Base-by-base conservation (phyloP, 2,329 filamentous ascomycete species). In the Venturia pyrina region DNA sequence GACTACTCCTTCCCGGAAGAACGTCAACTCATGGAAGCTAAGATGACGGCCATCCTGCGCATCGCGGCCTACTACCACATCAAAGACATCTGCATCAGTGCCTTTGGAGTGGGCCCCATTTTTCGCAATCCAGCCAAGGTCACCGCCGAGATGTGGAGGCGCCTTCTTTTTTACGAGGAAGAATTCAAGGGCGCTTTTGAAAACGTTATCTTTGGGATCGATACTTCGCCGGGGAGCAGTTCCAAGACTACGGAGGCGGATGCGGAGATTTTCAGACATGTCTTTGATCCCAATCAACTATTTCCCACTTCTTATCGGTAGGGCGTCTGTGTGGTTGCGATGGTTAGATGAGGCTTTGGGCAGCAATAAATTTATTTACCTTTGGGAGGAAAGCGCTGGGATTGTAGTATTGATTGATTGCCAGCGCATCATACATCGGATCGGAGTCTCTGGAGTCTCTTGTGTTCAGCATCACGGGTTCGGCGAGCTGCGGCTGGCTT, bases 1-100 rank as follows among this genome's bases (percentile, higher is more conserved):
- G 85, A 84, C 68, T 92, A 91, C 75, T 89, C 87, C 0, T 92
- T 93, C 74, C 79, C 81, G 3, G 81, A 87, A 70, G 89, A 92
- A 76, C 84, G 84, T 68, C 85, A 89, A 69, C 81, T 91, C 73
- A 89, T 90, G 77, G 83, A 82, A 71, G 86, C 89, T 71, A 91
- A 91, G 76, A 87, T 92, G 74, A 84, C 86, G 28, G 84, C 85
- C 1, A 86, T 88, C 2, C 82, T 92, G 21, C 83, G 86, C 60
- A 90, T 91, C 68, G 89, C 88, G 68, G 83, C 73, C 15, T 74
- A 75, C 50, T 76, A 74, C 65, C 73, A 74, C 28, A 73, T 76
- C 69, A 70, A 69, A 56, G 77, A 76, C 66, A 69, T 80, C 41
- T 78, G 78, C 67, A 69, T 80, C 59, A 78, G 78, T 37, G 75